Percentiles rank a stretch among this genome's conserved stretches.
These are phyloP conservation scores for Penicillium longicatenatum DNA, from an alignment of 495 filamentous ascomycete genomes.

Conservation along the genomic window DNA sequence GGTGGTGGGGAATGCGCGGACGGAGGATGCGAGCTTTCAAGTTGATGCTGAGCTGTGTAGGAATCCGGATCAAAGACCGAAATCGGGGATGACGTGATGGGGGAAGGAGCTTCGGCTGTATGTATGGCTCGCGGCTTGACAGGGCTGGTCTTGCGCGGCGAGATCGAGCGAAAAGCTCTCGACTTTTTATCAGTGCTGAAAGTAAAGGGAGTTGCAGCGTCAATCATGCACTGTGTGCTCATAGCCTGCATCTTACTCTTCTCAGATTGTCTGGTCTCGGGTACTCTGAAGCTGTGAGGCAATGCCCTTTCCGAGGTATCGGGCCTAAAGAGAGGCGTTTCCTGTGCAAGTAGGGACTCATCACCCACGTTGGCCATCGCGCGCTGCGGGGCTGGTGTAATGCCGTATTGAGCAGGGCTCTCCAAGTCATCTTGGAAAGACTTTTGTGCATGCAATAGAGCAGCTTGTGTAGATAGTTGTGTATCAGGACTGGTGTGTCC, in stretches of 20 bases:
- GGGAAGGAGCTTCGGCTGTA: not conserved
- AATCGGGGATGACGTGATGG: not conserved
- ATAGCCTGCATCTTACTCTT: constrained; percentile 32
- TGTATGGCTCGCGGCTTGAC: constrained; percentile 15
- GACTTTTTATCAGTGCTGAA: constrained; percentile 47
- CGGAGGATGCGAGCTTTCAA: not conserved
- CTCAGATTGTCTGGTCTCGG: constrained; percentile 8
- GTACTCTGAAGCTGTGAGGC: constrained; percentile 2
- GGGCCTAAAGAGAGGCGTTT: constrained; percentile 39
- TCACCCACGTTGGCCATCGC: constrained; percentile 13
- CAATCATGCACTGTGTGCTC: constrained; percentile 54
- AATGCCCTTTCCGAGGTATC: constrained; percentile 13
- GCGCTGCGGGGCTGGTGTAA: constrained; percentile 20
- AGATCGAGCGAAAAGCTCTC: constrained; percentile 16
- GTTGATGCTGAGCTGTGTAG: not conserved
- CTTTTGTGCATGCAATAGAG: constrained; percentile 47
- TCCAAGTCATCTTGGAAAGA: constrained; percentile 50
- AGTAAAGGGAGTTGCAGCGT: constrained; percentile 50
- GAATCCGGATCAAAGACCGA: not conserved
- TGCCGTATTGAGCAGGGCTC: constrained; percentile 29
- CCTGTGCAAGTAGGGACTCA: constrained; percentile 27
- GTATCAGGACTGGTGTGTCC: constrained; percentile 31
- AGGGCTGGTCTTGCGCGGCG: constrained; percentile 8
- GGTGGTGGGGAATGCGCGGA: not conserved
- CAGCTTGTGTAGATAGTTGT: constrained; percentile 52